Evolutionary conservation across 306 rosid species (phyloP), one percentile per base, ranked within the genome.

Genomic region (Inga laurina): DNA sequence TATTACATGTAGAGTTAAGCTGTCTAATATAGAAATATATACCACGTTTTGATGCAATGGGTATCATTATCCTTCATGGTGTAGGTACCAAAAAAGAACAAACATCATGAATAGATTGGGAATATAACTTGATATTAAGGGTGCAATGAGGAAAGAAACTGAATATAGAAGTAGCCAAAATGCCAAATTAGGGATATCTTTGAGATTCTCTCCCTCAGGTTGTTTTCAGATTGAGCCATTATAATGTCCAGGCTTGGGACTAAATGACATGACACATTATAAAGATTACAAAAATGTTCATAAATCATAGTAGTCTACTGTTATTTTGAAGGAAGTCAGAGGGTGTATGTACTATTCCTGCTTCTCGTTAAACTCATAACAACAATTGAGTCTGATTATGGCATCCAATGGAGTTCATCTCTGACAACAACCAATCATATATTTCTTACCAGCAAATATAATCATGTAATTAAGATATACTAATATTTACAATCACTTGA

Each of bases 391-490:
- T 46, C 39, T 72, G 37, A 10, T 7, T 27, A 45, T 24, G 34
- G 59, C 41, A 24, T 45, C 37, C 32, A 30, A 46, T 46, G 49
- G 32, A 72, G 59, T 72, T 24, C 59, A 24, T 45, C 76, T 45
- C 76, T 74, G 9, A 52, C 43, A 39, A 39, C 8, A 6, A 51
- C 67, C 10, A 71, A 57, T 21, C 22, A 15, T 27, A 14, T 57
- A 48, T 54, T 34, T 44, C 10, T 68, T 37, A 68, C 46, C 43
- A 61, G 57, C 34, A 45, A 74, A 79, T 68, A 27, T 76, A 41
- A 61, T 15, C 76, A 82, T 51, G 21, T 57, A 75, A 74, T 48
- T 59, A 61, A 24, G 76, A 72, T 74, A 22, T 66, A 74, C 43
- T 24, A 66, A 24, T n/a, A 78, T 54, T 24, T 65, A 54, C 44